Evolutionary conservation across 2,329 filamentous ascomycete species (phyloP).

Genomic region (Fusarium abutilonis): DNA sequence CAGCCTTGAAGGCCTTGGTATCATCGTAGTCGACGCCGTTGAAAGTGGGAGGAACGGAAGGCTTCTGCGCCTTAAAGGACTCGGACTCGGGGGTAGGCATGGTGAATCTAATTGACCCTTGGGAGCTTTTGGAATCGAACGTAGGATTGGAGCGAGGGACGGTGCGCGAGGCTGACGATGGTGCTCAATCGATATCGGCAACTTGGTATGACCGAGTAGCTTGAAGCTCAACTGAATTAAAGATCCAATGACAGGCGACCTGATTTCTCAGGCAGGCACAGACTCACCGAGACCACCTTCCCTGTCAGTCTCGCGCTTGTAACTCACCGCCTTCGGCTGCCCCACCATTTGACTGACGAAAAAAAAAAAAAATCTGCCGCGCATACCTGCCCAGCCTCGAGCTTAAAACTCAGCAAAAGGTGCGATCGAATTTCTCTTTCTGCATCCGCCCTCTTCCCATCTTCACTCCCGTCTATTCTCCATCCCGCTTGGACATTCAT

Average conservation of each 20-base stretch:
- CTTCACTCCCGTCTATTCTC: constrained; percentile 20
- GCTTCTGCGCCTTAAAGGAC: constrained; percentile 85
- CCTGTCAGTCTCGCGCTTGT: constrained; percentile 17
- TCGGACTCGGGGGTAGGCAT: constrained; percentile 89
- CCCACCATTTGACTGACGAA: constrained; percentile 50
- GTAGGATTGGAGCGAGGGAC: constrained; percentile 22
- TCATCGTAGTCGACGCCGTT: constrained; percentile 89
- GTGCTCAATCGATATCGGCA: constrained; percentile 40
- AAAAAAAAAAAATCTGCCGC: constrained; percentile 45
- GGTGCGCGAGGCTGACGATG: constrained; percentile 31
- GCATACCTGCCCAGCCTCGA: constrained; percentile 40
- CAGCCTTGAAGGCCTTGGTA: constrained; percentile 80
- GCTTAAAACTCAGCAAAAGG: constrained; percentile 37
- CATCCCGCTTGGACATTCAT: constrained; percentile 18
- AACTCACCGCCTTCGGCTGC: constrained; percentile 50
- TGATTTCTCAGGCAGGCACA: constrained; percentile 47
- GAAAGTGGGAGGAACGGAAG: constrained; percentile 82
- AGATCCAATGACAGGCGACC: constrained; percentile 44
- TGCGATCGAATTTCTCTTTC: constrained; percentile 24
- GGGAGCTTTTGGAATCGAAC: constrained; percentile 14
- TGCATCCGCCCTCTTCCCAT: constrained; percentile 37
- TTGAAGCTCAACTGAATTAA: constrained; percentile 44
- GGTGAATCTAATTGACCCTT: constrained; percentile 42
- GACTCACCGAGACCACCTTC: constrained; percentile 36
- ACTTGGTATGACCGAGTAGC: constrained; percentile 40